Percentiles rank a stretch among this genome's conserved stretches.
phyloP scores from a whole-genome alignment of 257 asterid species.

The Coffea canephora region DNA sequence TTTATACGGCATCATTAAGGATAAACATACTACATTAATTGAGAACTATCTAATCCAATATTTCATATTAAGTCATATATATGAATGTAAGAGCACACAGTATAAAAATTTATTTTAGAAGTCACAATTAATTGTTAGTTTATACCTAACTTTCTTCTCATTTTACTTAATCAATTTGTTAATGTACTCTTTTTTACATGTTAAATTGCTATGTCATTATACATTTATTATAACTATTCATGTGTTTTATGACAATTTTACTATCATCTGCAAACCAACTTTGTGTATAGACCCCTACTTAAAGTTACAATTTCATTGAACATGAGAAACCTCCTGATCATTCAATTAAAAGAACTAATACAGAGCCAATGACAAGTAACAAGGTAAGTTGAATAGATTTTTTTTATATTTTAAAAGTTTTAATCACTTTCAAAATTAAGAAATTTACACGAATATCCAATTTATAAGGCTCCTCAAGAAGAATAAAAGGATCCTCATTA shows the following conservation, averaged over 20 bases:
- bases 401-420: neutral
- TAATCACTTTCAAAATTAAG: neutral
- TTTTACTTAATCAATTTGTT: no score
- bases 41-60: no score
- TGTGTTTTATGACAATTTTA: neutral
- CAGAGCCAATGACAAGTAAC: neutral
- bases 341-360: neutral
- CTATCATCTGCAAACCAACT: neutral
- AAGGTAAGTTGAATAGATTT: neutral
- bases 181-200: no score
- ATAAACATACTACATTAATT: no score
- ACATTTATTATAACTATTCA: neutral
- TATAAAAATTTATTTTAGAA: no score
- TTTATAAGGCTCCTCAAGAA: neutral
- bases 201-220: no score
- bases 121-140: no score
- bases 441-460: neutral
- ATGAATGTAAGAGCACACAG: no score
- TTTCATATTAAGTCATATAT: no score
- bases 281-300: neutral
- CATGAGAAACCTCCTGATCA: neutral
- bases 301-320: conserved; percentile 1
- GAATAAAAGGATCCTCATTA: neutral
- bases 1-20: no score
- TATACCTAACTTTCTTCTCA: no score